Evolutionary conservation across 163 green algal species (phyloP), one percentile per base, ranked within the genome.

Genomic region (Coccomyxa subellipsoidea): DNA sequence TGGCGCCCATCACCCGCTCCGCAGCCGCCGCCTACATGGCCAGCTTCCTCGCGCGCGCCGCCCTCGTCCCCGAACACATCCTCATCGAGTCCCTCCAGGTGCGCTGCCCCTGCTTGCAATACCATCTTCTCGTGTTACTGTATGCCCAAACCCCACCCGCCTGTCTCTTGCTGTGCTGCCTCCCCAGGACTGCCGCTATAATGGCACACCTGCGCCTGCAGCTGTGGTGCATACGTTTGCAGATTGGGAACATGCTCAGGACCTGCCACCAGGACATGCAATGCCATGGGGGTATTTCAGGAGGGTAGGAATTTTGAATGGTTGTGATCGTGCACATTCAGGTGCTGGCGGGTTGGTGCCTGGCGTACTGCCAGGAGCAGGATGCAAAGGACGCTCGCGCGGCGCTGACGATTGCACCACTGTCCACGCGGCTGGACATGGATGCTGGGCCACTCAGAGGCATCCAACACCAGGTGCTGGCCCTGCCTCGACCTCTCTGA

Each of bases 21-120:
- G 92, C 94, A 0, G 91, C 85, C 32, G 94, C 92, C 0, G 94
- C 94, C 18, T 98, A 98, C 84, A 78, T 94, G 25, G 93, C 91
- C 25, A 92, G 84, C 75, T 94, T 92, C 87, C 78, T 93, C 23
- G 89, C 90, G 21, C 72, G 93, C 4, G 92, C 90, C 8, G 86
- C 87, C 15, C 91, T 93, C 71, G 80, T 94, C 77, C 85, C 92
- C 0, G 81, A 90, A 35, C 3, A 21, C 3, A 38, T 93, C 32
- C 89, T 96, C 27, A 83, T 96, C 5, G 84, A 88, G 1, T 25
- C 32, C 70, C 70, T 77, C 21, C 66, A 73, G 66, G 81, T 85
- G 38, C 85, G 32, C 38, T 80, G 38, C 31, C 32, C 31, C 69
- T 38, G 69, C 69, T 76, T 59, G 15, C 47, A n/a, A n/a, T n/a